These are phyloP conservation scores for Sclerotinia sclerotiorum DNA, from an alignment of 2,329 filamentous ascomycete species.

Conservation along the genomic window DNA sequence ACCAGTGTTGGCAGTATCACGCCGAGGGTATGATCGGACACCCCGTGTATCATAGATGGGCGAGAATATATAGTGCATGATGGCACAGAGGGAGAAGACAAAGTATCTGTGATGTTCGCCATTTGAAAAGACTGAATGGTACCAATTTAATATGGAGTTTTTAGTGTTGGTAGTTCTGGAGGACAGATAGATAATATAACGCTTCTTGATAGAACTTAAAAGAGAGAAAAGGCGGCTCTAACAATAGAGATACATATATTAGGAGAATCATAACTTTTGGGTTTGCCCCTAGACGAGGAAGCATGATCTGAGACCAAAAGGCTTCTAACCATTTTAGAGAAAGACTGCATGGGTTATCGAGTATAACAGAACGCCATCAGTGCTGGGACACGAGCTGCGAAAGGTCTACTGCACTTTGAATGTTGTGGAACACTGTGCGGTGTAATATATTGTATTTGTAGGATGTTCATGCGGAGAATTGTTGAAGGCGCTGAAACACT, in stretches of 20 bases:
- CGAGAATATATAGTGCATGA: background rate
- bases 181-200: background rate
- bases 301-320: background rate
- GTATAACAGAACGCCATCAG: background rate
- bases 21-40: constrained; percentile 12
- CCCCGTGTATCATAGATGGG: background rate
- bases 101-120: background rate
- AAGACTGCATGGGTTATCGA: background rate
- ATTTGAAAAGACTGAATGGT: background rate
- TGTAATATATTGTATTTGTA: background rate
- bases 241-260: background rate
- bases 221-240: background rate
- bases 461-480: no score
- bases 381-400: background rate
- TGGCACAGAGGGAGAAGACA: background rate
- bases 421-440: background rate
- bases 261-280: background rate
- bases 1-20: constrained; percentile 15
- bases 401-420: background rate
- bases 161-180: background rate
- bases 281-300: background rate
- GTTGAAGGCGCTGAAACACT: background rate
- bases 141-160: background rate
- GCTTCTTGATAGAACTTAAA: background rate
- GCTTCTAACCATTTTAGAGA: background rate